Evolutionary conservation across 129 eudicot genomes (phyloP).

Genomic region (sunflower (Helianthus annuus)): HanXRQr2.0-SUNRISE NC_035441.2:144597979-144598478

Average conservation of each 20-base stretch:
- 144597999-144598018: not conserved
- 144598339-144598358: conserved; percentile 23
- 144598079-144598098: not conserved
- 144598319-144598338: conserved; percentile 46
- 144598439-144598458: conserved; percentile 19
- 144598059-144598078: conserved; percentile 3
- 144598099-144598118: conserved; percentile 21
- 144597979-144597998: too few species aligned
- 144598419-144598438: conserved; percentile 20
- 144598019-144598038: not conserved
- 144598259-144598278: conserved; percentile 43
- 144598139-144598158: conserved; percentile 20
- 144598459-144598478: not conserved
- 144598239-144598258: conserved; percentile 76
- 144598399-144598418: conserved; percentile 37
- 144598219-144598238: conserved; percentile 68
- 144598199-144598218: conserved; percentile 45
- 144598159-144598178: conserved; percentile 24
- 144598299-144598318: conserved; percentile 42
- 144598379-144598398: conserved; percentile 21
- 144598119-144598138: conserved; percentile 18
- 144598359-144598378: conserved; percentile 25
- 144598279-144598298: conserved; percentile 41
- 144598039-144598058: not conserved
- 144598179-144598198: conserved; percentile 37